Evolutionary conservation across 2,329 filamentous ascomycete genomes (phyloP).

Genomic region (Aspergillus thermomutatus): DNA sequence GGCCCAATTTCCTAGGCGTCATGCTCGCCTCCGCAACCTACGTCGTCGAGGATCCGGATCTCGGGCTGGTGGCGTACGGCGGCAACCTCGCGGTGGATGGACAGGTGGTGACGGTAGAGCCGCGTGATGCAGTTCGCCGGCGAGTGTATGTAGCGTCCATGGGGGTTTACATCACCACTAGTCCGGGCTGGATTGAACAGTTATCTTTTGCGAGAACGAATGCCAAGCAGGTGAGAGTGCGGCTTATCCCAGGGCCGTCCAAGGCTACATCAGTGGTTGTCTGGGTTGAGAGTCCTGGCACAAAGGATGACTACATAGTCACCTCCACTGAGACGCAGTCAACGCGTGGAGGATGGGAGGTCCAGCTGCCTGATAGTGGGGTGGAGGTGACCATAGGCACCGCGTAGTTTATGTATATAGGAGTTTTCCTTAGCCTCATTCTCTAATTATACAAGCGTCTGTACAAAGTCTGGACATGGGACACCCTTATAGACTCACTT

Average conservation of each 20-base stretch:
- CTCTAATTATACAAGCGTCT: no score
- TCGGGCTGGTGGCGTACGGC: slow-evolving; percentile 52
- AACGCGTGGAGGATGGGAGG: background rate
- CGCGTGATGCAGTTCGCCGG: slow-evolving; percentile 16
- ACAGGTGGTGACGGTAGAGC: slow-evolving; percentile 10
- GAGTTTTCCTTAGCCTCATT: no score
- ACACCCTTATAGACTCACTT: no score
- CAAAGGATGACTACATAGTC: slow-evolving; percentile 4
- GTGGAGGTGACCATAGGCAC: background rate
- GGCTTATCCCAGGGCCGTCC: slow-evolving; percentile 3
- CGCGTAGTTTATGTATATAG: no score
- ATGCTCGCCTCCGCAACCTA: slow-evolving; percentile 51
- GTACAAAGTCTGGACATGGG: no score
- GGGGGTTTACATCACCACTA: slow-evolving; percentile 17
- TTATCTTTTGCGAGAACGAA: slow-evolving; percentile 5
- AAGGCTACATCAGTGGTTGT: slow-evolving; percentile 2
- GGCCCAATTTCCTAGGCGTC: slow-evolving; percentile 52
- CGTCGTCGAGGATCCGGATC: slow-evolving; percentile 43
- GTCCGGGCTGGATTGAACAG: slow-evolving; percentile 12
- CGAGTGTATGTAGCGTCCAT: slow-evolving; percentile 14
- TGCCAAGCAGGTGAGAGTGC: background rate
- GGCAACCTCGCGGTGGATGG: slow-evolving; percentile 29
- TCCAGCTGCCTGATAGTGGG: background rate
- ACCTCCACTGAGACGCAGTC: background rate
- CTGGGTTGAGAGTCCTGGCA: slow-evolving; percentile 16